Evolutionary conservation across 1,139 yeast genomes (phyloP), one percentile per base, ranked within the genome.

Genomic region (Eremothecium sinecaudum): DNA sequence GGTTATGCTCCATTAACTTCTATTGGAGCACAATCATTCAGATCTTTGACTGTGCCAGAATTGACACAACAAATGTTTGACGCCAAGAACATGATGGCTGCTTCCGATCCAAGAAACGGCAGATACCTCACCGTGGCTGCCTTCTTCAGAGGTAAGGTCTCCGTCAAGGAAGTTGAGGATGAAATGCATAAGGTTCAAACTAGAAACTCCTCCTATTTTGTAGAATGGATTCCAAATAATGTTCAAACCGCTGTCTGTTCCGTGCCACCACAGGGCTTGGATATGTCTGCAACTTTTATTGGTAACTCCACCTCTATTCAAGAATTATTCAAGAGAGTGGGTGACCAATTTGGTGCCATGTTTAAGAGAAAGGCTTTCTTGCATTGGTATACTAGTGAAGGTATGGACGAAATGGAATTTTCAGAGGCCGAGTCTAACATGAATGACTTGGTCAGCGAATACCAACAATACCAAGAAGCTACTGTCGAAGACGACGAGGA

Each of bases 191-290:
- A 76, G 58, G 82, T 81, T 41, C 93, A 84, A 66, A 74, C 80
- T 41, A 78, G 80, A 62, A 79, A 83, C 62, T 69, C 86, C 15
- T 73, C 78, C 38, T 75, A 79, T 59, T 83, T 83, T 55, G 96
- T 86, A 39, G 95, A 86, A 62, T 86, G 95, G 95, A 86, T 86
- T 64, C 95, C 96, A 56, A 84, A 84, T 63, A 86, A 86, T 59
- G 94, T 86, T 45, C 95, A 86, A 67, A 81, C 94, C 25, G 90
- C 94, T 38, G 84, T 84, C 40, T 83, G 94, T 64, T 77, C 90
- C 13, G 90, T 83, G 44, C 82, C 95, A 29, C 94, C 95, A 51
- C 75, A 72, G 62, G 92, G 71, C 51, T 68, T 79, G 53, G 87
- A 80, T 54, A 81, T 82, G 84, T 68, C 93, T 40, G 95, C 94